Evolutionary conservation across 139 green algal genomes (phyloP).

Genomic region (Tetraselmis chui): DNA sequence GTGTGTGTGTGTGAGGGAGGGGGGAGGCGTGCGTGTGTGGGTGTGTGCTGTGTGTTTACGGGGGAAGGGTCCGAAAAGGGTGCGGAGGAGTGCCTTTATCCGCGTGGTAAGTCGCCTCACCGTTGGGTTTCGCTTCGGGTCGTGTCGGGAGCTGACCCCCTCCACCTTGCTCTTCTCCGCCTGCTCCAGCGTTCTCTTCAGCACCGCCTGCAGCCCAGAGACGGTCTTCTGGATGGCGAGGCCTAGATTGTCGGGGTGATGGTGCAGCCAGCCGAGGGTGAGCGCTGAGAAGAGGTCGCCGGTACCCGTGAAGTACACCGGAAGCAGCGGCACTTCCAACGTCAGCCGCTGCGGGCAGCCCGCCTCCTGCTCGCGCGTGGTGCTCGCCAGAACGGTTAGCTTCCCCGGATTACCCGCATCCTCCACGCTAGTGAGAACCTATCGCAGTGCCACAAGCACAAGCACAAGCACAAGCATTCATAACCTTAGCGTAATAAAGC

Average conservation of each 20-base stretch:
- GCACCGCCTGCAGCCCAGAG: conserved; percentile 54
- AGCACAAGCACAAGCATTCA: background rate
- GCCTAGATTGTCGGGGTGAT: conserved; percentile 45
- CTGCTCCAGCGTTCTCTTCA: conserved; percentile 33
- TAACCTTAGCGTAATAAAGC: background rate
- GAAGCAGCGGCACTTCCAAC: conserved; percentile 48
- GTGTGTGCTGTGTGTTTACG: too few species aligned
- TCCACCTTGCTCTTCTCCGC: conserved; percentile 1
- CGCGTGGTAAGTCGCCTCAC: too few species aligned
- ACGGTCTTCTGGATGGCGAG: conserved; percentile 58
- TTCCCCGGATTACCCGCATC: conserved; percentile 3
- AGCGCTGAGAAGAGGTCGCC: conserved; percentile 53
- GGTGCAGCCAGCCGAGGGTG: conserved; percentile 55
- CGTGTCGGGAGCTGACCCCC: background rate
- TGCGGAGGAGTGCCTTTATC: too few species aligned
- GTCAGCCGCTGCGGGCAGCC: conserved; percentile 9
- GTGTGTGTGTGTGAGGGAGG: too few species aligned
- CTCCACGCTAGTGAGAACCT: conserved; percentile 10
- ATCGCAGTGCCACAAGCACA: background rate
- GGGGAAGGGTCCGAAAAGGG: too few species aligned
- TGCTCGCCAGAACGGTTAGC: conserved; percentile 61
- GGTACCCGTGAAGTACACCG: conserved; percentile 78
- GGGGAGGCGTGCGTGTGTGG: too few species aligned
- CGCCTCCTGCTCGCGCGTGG: conserved; percentile 31
- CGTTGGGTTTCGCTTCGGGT: background rate